These are phyloP conservation scores for Lachancea sp. DNA, from an alignment of 805 yeast genomes.

Conservation along the genomic window DNA sequence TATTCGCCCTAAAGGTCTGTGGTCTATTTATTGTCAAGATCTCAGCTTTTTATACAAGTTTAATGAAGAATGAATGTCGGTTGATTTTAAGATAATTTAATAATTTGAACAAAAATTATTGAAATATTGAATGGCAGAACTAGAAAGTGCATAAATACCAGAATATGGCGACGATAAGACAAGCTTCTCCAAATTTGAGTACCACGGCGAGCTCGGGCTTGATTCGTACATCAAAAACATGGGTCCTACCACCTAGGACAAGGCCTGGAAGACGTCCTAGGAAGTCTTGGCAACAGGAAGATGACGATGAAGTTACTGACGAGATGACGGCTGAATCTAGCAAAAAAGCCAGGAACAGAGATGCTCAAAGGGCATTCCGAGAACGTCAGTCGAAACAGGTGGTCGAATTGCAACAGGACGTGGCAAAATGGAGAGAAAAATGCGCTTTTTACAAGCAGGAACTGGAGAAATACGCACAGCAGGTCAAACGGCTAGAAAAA, in stretches of 20 bases:
- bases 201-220: neutral
- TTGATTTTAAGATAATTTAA: neutral
- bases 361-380: conserved; percentile 89
- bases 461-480: neutral
- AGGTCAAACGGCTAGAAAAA: neutral
- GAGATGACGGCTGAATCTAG: conserved; percentile 65
- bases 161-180: conserved; percentile 7
- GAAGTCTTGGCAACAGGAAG: neutral
- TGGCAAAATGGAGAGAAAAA: conserved; percentile 42
- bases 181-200: neutral
- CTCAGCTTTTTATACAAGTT: neutral
- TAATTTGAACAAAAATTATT: too few relatives aligned
- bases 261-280: conserved; percentile 61
- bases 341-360: conserved; percentile 57
- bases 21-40: too few relatives aligned
- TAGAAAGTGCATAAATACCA: neutral
- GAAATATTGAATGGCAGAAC: too few relatives aligned
- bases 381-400: conserved; percentile 81
- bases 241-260: conserved; percentile 78
- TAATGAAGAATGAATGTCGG: conserved; percentile 1
- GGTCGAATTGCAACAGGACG: conserved; percentile 58
- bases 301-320: conserved; percentile 35
- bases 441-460: conserved; percentile 13
- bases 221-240: conserved; percentile 45
- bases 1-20: too few relatives aligned